These are phyloP conservation scores for Oehlia diaphana DNA, from an alignment of 192 early-diverging fungal genomes.

Conservation along the genomic window DNA sequence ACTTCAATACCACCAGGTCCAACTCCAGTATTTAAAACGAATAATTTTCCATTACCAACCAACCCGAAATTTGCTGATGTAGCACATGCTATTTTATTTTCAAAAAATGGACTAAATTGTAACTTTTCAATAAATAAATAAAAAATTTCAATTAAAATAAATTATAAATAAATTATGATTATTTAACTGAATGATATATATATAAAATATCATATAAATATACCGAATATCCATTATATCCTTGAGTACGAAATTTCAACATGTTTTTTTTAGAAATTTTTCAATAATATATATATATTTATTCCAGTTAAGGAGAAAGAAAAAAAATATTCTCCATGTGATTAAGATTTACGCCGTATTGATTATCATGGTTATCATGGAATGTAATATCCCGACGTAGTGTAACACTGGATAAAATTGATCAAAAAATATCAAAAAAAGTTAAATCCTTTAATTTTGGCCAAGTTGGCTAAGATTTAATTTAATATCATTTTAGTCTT, in stretches of 20 bases:
- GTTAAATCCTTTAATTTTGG: too few relatives aligned
- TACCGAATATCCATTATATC: slow-evolving; percentile 91
- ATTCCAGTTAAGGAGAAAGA: too few relatives aligned
- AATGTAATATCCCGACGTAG: too few relatives aligned
- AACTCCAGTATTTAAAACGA: slow-evolving; percentile 59
- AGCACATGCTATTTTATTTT: slow-evolving; percentile 82
- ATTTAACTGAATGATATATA: neutral
- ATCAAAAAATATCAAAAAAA: too few relatives aligned
- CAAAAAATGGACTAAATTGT: slow-evolving; percentile 94
- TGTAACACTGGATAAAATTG: too few relatives aligned
- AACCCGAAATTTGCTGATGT: slow-evolving; percentile 95
- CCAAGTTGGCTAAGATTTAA: too few relatives aligned
- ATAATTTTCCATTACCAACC: slow-evolving; percentile 92
- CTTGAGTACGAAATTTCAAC: slow-evolving; percentile 59
- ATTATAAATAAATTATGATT: too few relatives aligned
- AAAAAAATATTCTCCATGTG: too few relatives aligned
- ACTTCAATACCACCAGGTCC: slow-evolving; percentile 48
- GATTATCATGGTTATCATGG: too few relatives aligned
- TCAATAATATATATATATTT: too few relatives aligned
- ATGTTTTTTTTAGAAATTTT: neutral
- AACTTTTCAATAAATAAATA: slow-evolving; percentile 42
- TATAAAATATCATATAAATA: slow-evolving; percentile 10
- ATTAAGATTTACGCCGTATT: too few relatives aligned
- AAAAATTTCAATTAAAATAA: neutral
- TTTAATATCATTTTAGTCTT: too few relatives aligned